Conservation (phyloP, 305 asterid species). For the Fraxinus nigra region DNA sequence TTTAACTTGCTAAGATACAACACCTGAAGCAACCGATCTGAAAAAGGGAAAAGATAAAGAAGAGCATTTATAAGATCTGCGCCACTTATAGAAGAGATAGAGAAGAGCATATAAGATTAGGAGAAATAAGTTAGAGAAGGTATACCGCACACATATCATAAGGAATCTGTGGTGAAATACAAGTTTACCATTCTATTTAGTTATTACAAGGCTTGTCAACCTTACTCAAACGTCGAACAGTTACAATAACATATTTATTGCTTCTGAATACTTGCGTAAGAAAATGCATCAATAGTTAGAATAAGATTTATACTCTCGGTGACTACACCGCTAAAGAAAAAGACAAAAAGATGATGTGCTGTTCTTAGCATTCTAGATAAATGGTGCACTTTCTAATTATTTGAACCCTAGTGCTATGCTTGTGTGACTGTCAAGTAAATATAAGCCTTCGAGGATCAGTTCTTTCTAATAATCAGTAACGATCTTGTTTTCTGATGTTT, state of each 20-base stretch:
- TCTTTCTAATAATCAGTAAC: neutral
- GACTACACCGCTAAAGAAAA: conserved; percentile 8
- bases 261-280: neutral
- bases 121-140: neutral
- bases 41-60: neutral
- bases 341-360: conserved; percentile 16
- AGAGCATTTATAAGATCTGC: neutral
- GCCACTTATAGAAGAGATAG: neutral
- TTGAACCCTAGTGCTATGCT: conserved; percentile 6
- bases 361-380: neutral
- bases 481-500: conserved; percentile 11
- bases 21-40: neutral
- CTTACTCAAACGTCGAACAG: neutral
- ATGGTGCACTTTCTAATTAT: conserved; percentile 13
- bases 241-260: neutral
- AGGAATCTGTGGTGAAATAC: neutral
- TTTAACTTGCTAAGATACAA: conserved; percentile 7
- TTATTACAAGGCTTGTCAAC: neutral
- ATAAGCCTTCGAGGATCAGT: neutral
- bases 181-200: conserved; percentile 12
- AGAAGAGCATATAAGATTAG: neutral
- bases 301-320: neutral
- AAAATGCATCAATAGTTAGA: neutral
- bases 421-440: neutral
- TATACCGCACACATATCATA: neutral